Base-by-base conservation (phyloP, 495 filamentous ascomycete genomes). In the Penicillium roqueforti region DNA sequence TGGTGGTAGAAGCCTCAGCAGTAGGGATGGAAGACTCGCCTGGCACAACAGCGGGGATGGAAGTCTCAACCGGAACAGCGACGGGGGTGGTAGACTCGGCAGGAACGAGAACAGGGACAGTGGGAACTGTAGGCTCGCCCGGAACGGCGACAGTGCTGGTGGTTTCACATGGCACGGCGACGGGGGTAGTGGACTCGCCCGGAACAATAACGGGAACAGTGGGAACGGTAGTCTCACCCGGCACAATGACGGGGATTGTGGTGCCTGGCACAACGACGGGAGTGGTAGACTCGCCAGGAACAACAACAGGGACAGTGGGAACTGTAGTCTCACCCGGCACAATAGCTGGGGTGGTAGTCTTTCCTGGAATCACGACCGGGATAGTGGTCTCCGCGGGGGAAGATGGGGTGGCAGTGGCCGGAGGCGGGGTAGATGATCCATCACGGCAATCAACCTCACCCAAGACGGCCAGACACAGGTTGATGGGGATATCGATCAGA, bases 391-490 rank as follows among this genome's bases (percentile, higher is more conserved):
- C 6, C 25, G 3, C 2, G 2, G 25, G 25, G 25, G 23, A 23
- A 23, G 23, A 5, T 23, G 23, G 23, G n/a, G 46, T 49, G 32
- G 46, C 13, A 11, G 47, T 38, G 8, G 25, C 20, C 16, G 36
- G 54, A 22, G 19, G 31, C 5, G 37, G 54, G 20, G 20, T 32
- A 20, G 31, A 20, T 7, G 34, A 19, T 26, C n/a, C 32, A 37
- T 64, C 53, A 19, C 61, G 23, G 55, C 63, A 66, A 32, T 63
- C 44, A 23, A 51, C 63, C 55, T 66, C 57, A 6, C 63, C 63
- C 32, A 66, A 54, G 16, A 66, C 63, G 38, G 63, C 60, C 14
- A 66, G 53, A 47, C 63, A 54, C 3, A 54, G 43, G 44, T 54
- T 47, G 43, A 54, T 10, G 4, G 52, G 52, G 43, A 54, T 54